Conservation (phyloP, 2,329 filamentous ascomycete genomes). For the Ophiostoma ips region DNA sequence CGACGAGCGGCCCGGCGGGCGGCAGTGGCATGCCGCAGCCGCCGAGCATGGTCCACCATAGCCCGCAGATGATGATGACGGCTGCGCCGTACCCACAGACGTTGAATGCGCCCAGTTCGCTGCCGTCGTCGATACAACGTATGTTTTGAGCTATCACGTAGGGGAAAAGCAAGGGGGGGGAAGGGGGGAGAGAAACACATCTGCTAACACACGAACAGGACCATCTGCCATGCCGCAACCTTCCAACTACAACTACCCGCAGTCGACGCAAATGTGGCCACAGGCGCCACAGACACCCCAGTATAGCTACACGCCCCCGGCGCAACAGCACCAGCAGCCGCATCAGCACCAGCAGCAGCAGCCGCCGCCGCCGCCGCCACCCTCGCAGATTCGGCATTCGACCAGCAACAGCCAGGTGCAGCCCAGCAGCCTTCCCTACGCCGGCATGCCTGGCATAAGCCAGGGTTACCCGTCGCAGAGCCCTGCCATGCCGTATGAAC, state of each 20-base stretch:
- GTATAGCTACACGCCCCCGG: constrained; percentile 34
- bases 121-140: constrained; percentile 44
- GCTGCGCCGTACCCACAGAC: constrained; percentile 55
- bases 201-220: constrained; percentile 12
- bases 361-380: constrained; percentile 41
- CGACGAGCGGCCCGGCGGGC: background rate
- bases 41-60: constrained; percentile 46
- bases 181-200: too few species aligned
- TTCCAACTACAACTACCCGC: constrained; percentile 48
- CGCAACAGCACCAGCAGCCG: constrained; percentile 22
- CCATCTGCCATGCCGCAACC: constrained; percentile 39
- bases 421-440: constrained; percentile 41
- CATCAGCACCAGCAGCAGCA: constrained; percentile 39
- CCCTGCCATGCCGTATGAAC: constrained; percentile 47
- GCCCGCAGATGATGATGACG: constrained; percentile 53
- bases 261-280: constrained; percentile 50
- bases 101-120: constrained; percentile 54
- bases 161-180: too few species aligned
- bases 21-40: constrained; percentile 40
- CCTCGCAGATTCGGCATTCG: constrained; percentile 46
- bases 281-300: constrained; percentile 49
- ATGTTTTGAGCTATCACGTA: too few species aligned
- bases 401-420: constrained; percentile 39
- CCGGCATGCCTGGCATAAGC: constrained; percentile 46
- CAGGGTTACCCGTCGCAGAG: constrained; percentile 37